phyloP scores from a whole-genome alignment of 352 stramenopile species.

The Globisporangium barbulae region DNA sequence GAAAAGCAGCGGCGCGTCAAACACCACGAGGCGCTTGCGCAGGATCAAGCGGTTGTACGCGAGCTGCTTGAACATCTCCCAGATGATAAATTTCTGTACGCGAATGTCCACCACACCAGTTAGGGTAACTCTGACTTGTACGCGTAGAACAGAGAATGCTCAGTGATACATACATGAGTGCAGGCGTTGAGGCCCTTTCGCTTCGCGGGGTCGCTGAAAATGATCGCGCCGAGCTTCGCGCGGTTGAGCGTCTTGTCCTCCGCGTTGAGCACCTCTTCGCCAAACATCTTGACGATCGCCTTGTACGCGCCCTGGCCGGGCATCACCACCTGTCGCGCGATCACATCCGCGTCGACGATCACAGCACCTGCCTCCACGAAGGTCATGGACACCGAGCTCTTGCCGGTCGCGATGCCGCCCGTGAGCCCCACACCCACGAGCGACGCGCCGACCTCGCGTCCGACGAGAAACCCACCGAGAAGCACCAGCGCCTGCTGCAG shows the following conservation, averaged over 20 bases:
- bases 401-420: conserved; percentile 81
- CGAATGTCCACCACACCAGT: too few relatives aligned
- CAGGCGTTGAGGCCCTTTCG: conserved; percentile 76
- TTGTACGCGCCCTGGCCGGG: conserved; percentile 71
- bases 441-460: conserved; percentile 45
- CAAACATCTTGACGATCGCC: conserved; percentile 73
- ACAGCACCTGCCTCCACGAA: conserved; percentile 56
- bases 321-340: conserved; percentile 76
- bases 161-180: conserved; percentile 42
- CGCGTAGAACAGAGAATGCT: background rate
- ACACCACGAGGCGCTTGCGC: conserved; percentile 66
- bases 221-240: conserved; percentile 78
- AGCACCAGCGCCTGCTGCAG: conserved; percentile 24
- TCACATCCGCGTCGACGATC: conserved; percentile 81
- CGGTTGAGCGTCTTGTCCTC: conserved; percentile 78
- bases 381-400: conserved; percentile 71
- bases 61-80: conserved; percentile 86
- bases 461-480: conserved; percentile 29
- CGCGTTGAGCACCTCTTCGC: conserved; percentile 64
- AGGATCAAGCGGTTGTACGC: conserved; percentile 70
- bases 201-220: conserved; percentile 75
- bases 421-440: conserved; percentile 78
- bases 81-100: conserved; percentile 78
- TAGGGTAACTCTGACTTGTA: background rate
- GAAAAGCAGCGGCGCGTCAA: conserved; percentile 83